Conservation (phyloP, 2,329 filamentous ascomycete species). For the Dactylellina parvicollis region DNA sequence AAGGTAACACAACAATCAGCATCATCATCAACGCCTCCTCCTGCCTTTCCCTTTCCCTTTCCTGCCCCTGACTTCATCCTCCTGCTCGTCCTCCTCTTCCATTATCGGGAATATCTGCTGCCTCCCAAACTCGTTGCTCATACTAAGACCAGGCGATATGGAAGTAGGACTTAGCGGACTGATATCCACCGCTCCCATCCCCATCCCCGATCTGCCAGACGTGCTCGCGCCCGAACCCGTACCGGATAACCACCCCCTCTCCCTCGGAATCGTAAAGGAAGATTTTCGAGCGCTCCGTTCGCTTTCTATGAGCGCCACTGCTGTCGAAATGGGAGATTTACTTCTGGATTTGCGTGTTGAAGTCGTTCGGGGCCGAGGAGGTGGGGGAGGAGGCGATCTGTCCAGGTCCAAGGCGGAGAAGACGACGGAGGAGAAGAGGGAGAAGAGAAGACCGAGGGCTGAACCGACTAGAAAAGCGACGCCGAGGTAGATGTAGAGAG, state of each 20-base stretch:
- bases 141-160: slow-evolving; percentile 18
- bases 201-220: slow-evolving; percentile 23
- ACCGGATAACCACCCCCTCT: slow-evolving; percentile 18
- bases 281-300: background rate
- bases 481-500: slow-evolving; percentile 49
- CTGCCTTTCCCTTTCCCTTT: slow-evolving; percentile 29
- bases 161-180: slow-evolving; percentile 40
- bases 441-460: slow-evolving; percentile 38
- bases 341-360: background rate
- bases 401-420: slow-evolving; percentile 26
- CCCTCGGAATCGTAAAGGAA: slow-evolving; percentile 18
- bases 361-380: background rate
- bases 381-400: background rate
- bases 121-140: slow-evolving; percentile 9
- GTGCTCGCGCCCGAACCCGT: background rate
- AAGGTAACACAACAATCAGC: background rate
- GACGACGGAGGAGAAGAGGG: slow-evolving; percentile 29
- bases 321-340: background rate
- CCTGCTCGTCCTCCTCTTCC: slow-evolving; percentile 49
- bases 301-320: background rate
- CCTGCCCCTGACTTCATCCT: slow-evolving; percentile 30
- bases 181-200: slow-evolving; percentile 37
- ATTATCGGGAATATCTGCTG: slow-evolving; percentile 52
- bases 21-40: background rate
- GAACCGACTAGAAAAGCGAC: slow-evolving; percentile 30